Evolutionary conservation across 768 basidiomycete genomes (phyloP), one percentile per base, ranked within the genome.

Genomic region (Phallus indusiatus): DNA sequence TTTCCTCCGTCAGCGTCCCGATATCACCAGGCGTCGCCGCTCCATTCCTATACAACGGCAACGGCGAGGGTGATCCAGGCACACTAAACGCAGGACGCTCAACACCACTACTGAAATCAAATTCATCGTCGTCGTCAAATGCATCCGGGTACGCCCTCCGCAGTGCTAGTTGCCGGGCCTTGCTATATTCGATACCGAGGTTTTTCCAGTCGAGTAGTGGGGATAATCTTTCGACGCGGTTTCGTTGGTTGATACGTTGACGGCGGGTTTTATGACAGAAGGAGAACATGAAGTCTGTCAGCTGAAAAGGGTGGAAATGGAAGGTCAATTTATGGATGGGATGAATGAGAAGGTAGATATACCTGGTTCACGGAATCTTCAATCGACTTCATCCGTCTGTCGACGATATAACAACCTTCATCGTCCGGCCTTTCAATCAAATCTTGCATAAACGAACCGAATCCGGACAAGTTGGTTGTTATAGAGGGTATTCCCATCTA

Each of bases 201-300:
- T 92, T 92, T 77, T 99, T 99, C 96, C 96, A 98, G 71, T 99
- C 96, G 61, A 99, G 77, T 59, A 99, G 72, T 16, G 95, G 95
- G 53, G 84, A 87, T 17, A 99, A 78, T 24, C 96, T 83, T 70
- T 99, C 96, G 56, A 97, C 95, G 47, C 96, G 84, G 75, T 98
- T 99, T 34, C 96, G 88, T 75, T 98, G 96, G 73, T 99, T 98
- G 72, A 98, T 98, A 53, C 96, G 82, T 71, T 98, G 96, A 48
- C 96, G 81, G n/a, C 96, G 80, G 4, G 93, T 86, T 78, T 92
- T 93, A 64, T 74, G 76, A 57, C 79, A 78, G 75, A 95, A 94
- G 5, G 72, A 67, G 72, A 84, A 84, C 83, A 94, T 85, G 65
- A 80, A 71, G 47, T 82, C 81, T 6, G 88, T 77, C 49, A 99